phyloP scores from a whole-genome alignment of 805 yeast genomes.

The Candida berthetii region DNA sequence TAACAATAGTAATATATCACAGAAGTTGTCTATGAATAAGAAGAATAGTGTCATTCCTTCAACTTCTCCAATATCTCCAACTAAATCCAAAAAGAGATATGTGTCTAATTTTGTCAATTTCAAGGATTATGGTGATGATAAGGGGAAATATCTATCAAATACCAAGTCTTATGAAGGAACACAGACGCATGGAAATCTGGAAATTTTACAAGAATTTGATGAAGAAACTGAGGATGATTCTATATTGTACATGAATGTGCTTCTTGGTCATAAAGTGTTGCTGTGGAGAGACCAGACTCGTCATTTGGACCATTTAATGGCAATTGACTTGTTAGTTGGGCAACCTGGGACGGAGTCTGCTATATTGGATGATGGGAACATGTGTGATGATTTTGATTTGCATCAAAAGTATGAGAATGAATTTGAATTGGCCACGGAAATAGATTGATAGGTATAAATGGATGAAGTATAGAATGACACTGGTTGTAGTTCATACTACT shows the following conservation, averaged over 20 bases:
- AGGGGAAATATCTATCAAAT: no score
- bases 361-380: neutral
- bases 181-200: neutral
- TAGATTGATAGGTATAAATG: no score
- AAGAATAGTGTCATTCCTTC: neutral
- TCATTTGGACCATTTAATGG: neutral
- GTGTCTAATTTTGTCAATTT: constrained; percentile 1
- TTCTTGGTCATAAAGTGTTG: neutral
- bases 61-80: no score
- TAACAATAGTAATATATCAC: no score
- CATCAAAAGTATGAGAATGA: no score
- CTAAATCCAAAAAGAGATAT: neutral
- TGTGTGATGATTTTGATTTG: neutral
- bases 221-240: neutral
- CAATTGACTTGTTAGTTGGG: neutral
- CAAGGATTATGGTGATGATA: neutral
- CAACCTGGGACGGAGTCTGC: neutral
- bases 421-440: no score
- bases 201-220: neutral
- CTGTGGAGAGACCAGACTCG: neutral
- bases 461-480: no score
- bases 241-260: neutral
- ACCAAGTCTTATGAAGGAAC: no score
- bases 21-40: no score
- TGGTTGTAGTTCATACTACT: no score